These are phyloP conservation scores for Eremothecium cymbalariae DNA, from an alignment of 1,139 yeast species.

Conservation along the genomic window DNA sequence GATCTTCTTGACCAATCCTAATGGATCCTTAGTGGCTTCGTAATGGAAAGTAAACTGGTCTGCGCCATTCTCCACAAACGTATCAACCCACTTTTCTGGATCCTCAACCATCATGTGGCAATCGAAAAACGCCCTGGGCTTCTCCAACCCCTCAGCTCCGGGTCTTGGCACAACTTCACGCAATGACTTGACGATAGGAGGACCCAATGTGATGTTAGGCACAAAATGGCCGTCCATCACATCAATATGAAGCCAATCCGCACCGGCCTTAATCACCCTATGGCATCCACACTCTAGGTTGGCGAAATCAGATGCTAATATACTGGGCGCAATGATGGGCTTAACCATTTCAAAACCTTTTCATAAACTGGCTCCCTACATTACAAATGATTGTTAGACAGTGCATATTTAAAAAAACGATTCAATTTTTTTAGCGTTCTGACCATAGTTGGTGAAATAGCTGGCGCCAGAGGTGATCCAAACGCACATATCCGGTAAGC, in stretches of 20 bases:
- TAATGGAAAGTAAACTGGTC: constrained; percentile 94
- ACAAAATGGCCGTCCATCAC: constrained; percentile 99
- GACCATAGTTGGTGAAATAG: too few relatives aligned
- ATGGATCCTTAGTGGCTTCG: constrained; percentile 83
- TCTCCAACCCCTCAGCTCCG: constrained; percentile 30
- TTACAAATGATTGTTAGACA: too few relatives aligned
- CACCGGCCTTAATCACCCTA: constrained; percentile 63
- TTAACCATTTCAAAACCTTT: constrained; percentile 66
- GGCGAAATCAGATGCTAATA: constrained; percentile 90
- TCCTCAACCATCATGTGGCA: constrained; percentile 98
- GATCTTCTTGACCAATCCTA: constrained; percentile 65
- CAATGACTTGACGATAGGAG: constrained; percentile 76
- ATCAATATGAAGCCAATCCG: constrained; percentile 96
- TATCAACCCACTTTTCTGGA: constrained; percentile 93
- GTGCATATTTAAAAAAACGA: too few relatives aligned
- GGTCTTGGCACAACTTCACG: constrained; percentile 69
- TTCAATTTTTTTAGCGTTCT: too few relatives aligned
- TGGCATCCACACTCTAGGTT: constrained; percentile 83
- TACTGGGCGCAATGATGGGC: constrained; percentile 91
- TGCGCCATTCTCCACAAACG: constrained; percentile 90
- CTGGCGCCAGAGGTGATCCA: too few relatives aligned
- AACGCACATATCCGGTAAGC: too few relatives aligned
- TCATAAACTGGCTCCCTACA: too few relatives aligned
- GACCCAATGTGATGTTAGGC: constrained; percentile 91
- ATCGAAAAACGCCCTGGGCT: constrained; percentile 67